Percentiles rank a stretch among this genome's conserved stretches.
Conservation (phyloP, 139 green algal genomes). For the Mychonastes homosphaera region DNA sequence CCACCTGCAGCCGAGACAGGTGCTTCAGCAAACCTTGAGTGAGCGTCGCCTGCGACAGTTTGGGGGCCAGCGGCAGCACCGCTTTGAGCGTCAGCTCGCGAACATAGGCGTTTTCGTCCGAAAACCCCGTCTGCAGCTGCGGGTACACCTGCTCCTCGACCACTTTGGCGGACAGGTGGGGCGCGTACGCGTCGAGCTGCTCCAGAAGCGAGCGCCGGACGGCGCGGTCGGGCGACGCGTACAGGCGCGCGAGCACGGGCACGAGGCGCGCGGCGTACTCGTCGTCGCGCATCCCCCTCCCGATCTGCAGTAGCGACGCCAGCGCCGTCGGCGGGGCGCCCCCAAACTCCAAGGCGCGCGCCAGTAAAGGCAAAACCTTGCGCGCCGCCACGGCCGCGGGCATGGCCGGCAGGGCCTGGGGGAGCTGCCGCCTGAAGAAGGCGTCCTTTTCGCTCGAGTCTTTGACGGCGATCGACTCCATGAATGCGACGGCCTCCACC, state of each 20-base stretch:
- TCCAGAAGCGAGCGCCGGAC: constrained; percentile 83
- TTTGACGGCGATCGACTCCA: constrained; percentile 84
- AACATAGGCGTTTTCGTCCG: constrained; percentile 81
- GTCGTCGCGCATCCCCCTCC: constrained; percentile 52
- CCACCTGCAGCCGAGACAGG: constrained; percentile 89
- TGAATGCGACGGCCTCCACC: constrained; percentile 79
- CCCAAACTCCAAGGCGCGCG: constrained; percentile 78
- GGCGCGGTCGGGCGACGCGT: constrained; percentile 69
- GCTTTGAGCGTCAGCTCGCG: constrained; percentile 93
- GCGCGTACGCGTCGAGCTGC: constrained; percentile 59
- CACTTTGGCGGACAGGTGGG: constrained; percentile 37
- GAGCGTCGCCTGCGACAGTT: constrained; percentile 80
- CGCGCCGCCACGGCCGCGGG: constrained; percentile 54
- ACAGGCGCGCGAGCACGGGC: constrained; percentile 77
- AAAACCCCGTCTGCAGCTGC: constrained; percentile 69
- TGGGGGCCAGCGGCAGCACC: constrained; percentile 80
- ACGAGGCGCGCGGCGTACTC: constrained; percentile 71
- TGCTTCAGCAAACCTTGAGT: constrained; percentile 83
- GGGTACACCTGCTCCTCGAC: constrained; percentile 83
- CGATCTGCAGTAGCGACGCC: constrained; percentile 62
- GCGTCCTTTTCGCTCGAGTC: constrained; percentile 68
- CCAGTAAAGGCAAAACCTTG: constrained; percentile 87
- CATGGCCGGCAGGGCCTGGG: constrained; percentile 41
- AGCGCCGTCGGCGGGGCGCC: constrained; percentile 73
- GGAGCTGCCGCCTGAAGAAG: constrained; percentile 62